Evolutionary conservation across 75 land plant species (phyloP).

Genomic region (Pseudotsuga menziesii): DNA sequence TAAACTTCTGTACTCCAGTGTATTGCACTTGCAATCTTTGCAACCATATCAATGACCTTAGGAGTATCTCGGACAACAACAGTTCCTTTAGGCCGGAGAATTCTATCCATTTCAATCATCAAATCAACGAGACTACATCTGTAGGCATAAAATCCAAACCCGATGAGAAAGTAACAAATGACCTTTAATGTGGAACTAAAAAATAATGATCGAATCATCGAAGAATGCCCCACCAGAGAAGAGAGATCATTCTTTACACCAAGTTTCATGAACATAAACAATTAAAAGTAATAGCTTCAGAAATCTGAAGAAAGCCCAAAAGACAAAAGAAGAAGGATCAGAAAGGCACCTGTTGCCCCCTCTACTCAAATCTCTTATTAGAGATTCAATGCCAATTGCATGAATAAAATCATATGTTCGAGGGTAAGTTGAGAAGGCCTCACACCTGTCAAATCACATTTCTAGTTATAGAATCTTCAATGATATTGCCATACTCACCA

Average conservation of each 20-base stretch:
- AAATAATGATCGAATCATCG: not conserved
- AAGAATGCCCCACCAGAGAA: not conserved
- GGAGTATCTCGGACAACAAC: slow-evolving; percentile 67
- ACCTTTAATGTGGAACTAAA: not conserved
- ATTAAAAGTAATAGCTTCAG: not conserved
- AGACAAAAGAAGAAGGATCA: slow-evolving; percentile 3
- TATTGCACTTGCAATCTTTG: slow-evolving; percentile 49
- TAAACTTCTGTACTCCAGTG: slow-evolving; percentile 57
- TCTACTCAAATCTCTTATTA: slow-evolving; percentile 27
- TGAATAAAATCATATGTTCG: slow-evolving; percentile 89
- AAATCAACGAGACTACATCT: slow-evolving; percentile 86
- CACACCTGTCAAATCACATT: slow-evolving; percentile 59
- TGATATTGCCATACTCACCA: not conserved
- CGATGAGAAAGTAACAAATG: not conserved
- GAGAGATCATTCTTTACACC: not conserved
- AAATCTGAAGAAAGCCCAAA: not conserved
- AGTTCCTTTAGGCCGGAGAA: slow-evolving; percentile 82
- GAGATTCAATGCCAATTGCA: slow-evolving; percentile 50
- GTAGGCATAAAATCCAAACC: slow-evolving; percentile 11
- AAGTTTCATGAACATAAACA: not conserved
- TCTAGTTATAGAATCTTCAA: not conserved
- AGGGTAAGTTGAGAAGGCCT: slow-evolving; percentile 94
- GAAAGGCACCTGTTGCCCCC: slow-evolving; percentile 47
- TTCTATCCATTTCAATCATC: slow-evolving; percentile 88
- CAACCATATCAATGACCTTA: slow-evolving; percentile 55